Evolutionary conservation across 345 rosid species (phyloP).

Genomic region (Durio zibethinus): DNA sequence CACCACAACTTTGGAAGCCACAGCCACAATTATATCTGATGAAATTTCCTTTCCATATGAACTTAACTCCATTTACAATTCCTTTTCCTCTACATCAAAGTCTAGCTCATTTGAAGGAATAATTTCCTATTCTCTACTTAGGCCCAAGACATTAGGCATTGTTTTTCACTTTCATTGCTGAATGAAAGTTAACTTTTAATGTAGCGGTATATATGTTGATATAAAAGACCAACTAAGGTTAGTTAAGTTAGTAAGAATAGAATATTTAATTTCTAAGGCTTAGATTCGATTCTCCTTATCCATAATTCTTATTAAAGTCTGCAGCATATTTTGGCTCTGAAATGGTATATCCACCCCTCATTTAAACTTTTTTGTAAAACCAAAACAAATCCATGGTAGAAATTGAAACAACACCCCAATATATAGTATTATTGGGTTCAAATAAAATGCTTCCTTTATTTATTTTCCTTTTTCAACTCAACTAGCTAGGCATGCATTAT

Average conservation of each 20-base stretch:
- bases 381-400: not conserved
- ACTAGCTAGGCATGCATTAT: constrained; percentile 28
- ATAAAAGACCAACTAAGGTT: too few relatives aligned
- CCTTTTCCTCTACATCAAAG: not conserved
- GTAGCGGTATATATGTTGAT: not conserved
- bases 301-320: too few relatives aligned
- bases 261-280: too few relatives aligned
- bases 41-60: not conserved
- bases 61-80: not conserved
- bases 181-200: not conserved
- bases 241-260: too few relatives aligned
- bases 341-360: too few relatives aligned
- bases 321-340: too few relatives aligned
- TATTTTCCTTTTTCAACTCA: not conserved
- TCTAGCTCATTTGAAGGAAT: not conserved
- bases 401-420: not conserved
- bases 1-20: constrained; percentile 37
- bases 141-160: not conserved
- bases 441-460: too few relatives aligned
- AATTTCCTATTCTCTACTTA: not conserved
- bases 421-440: too few relatives aligned
- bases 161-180: not conserved
- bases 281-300: too few relatives aligned
- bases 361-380: too few relatives aligned
- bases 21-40: constrained; percentile 5